These are phyloP conservation scores for Pistacia vera DNA, from an alignment of 345 rosid genomes.

Conservation along the genomic window DNA sequence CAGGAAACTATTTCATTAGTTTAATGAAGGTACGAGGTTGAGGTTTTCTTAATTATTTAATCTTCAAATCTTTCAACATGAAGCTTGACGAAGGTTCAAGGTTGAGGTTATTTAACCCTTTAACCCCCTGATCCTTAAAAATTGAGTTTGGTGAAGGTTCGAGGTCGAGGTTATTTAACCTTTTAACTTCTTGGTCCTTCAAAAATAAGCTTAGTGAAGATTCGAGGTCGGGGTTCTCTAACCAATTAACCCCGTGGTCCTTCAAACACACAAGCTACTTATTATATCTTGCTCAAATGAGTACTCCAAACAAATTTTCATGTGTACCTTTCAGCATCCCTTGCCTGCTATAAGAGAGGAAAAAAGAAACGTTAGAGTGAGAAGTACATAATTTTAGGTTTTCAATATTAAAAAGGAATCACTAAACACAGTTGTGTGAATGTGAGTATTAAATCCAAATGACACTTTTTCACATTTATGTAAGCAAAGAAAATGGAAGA, in stretches of 20 bases:
- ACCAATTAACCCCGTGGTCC: neutral
- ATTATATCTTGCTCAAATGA: slow-evolving; percentile 12
- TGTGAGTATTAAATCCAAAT: too few species aligned
- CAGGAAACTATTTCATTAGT: too few species aligned
- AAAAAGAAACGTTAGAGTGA: too few species aligned
- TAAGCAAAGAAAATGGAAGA: too few species aligned
- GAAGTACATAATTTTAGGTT: too few species aligned
- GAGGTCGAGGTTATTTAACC: neutral
- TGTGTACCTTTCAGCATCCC: neutral
- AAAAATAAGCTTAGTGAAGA: neutral
- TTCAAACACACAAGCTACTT: neutral
- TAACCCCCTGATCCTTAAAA: neutral
- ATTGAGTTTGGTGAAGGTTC: neutral
- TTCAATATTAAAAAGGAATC: too few species aligned
- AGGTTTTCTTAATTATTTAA: neutral
- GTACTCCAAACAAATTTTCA: neutral
- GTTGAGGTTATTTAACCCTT: neutral
- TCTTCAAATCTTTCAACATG: too few species aligned
- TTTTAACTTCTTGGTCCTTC: neutral
- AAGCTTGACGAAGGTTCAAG: neutral
- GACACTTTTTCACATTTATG: too few species aligned
- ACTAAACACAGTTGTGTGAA: too few species aligned
- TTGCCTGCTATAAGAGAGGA: neutral
- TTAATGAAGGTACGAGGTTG: too few species aligned
- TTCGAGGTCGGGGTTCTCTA: slow-evolving; percentile 3